A percentile compares a stretch with the other conserved stretches of the same genome.
These are phyloP conservation scores for Lachancea mirantina DNA, from an alignment of 805 yeast species.

Conservation along the genomic window DNA sequence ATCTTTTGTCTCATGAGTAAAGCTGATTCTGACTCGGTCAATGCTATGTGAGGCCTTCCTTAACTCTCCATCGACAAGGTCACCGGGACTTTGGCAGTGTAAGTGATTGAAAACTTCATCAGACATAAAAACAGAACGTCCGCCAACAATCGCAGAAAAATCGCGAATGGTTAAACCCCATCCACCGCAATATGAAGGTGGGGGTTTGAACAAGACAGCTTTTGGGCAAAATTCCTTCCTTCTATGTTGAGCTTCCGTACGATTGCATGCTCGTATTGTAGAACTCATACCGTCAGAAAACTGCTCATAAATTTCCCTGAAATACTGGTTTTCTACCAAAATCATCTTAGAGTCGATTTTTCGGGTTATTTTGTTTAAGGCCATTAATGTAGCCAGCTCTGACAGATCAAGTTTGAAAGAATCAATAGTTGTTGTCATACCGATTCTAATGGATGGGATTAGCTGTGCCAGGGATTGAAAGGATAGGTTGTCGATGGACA, in stretches of 20 bases:
- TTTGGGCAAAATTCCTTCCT: conserved; percentile 3
- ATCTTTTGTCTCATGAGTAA: conserved; percentile 11
- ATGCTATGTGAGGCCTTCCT: conserved; percentile 29
- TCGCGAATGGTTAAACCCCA: conserved; percentile 20
- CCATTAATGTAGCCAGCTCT: conserved; percentile 25
- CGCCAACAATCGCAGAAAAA: conserved; percentile 30
- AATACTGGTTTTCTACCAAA: conserved; percentile 25
- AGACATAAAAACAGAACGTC: conserved; percentile 39
- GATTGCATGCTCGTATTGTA: conserved; percentile 14
- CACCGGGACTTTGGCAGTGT: conserved; percentile 32
- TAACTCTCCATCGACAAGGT: conserved; percentile 35
- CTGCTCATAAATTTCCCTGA: conserved; percentile 23
- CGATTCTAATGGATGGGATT: conserved; percentile 18
- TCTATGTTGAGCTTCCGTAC: neutral
- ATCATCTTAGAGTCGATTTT: conserved; percentile 22
- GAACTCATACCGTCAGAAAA: conserved; percentile 20
- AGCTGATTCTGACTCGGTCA: conserved; percentile 14
- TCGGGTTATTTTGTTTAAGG: conserved; percentile 20
- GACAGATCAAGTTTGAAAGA: conserved; percentile 22
- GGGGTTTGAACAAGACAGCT: conserved; percentile 18
- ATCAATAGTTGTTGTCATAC: conserved; percentile 19
- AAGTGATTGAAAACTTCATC: conserved; percentile 31
- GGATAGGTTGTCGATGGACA: conserved; percentile 16
- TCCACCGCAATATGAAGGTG: conserved; percentile 32
- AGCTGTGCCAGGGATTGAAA: conserved; percentile 19